Evolutionary conservation across 257 asterid genomes (phyloP).

Genomic region (Gardenia jasminoides): DNA sequence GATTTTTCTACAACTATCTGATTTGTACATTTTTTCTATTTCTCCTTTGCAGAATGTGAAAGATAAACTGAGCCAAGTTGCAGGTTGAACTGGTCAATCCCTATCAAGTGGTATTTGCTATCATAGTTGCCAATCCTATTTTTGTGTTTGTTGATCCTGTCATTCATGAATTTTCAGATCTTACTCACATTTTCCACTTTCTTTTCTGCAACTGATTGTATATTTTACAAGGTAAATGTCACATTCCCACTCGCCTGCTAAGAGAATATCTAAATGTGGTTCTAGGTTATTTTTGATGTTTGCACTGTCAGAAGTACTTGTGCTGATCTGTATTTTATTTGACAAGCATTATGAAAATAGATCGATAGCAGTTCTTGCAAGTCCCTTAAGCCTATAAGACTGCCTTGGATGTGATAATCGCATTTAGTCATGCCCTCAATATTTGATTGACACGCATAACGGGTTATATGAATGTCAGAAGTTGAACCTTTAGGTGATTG

Average conservation of each 20-base stretch:
- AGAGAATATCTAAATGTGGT: neutral
- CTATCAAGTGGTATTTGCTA: constrained; percentile 45
- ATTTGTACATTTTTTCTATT: neutral
- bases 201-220: constrained; percentile 59
- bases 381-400: neutral
- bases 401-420: neutral
- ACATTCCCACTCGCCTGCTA: neutral
- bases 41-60: constrained; percentile 59
- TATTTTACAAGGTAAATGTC: constrained; percentile 72
- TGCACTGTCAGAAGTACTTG: neutral
- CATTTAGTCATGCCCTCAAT: neutral
- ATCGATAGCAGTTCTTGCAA: neutral
- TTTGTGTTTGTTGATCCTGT: neutral
- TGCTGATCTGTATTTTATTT: neutral
- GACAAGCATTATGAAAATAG: neutral
- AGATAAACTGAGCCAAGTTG: constrained; percentile 76
- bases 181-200: neutral
- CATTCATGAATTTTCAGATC: constrained; percentile 7
- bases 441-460: neutral
- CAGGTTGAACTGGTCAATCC: constrained; percentile 54
- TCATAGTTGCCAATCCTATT: constrained; percentile 2
- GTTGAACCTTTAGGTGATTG: neutral
- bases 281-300: neutral
- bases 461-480: neutral
- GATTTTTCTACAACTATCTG: too few relatives aligned